These are phyloP conservation scores for Saururus chinensis DNA, from an alignment of 164 flowering plant genomes.

Conservation along the genomic window DNA sequence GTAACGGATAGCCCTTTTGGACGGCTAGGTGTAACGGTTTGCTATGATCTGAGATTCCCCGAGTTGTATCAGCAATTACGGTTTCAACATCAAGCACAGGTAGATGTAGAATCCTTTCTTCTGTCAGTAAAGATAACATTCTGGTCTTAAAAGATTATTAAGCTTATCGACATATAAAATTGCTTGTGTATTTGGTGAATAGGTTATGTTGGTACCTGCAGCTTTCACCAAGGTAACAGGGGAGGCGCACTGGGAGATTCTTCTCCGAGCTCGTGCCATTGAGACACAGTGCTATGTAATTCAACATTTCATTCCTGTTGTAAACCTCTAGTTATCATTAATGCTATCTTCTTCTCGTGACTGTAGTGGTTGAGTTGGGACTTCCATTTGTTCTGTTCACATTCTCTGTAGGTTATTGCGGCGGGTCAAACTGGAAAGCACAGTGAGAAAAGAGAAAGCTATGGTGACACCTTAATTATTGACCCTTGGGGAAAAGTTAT, in stretches of 20 bases:
- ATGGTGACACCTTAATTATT: constrained; percentile 74
- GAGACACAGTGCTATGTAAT: constrained; percentile 95
- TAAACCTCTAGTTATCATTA: no score
- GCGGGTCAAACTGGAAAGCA: constrained; percentile 85
- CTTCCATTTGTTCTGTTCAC: no score
- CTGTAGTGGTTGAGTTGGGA: background rate
- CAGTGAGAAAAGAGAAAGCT: constrained; percentile 82
- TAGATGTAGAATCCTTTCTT: constrained; percentile 6
- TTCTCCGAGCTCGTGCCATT: constrained; percentile 91
- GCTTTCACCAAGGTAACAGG: constrained; percentile 90
- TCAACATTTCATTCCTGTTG: background rate
- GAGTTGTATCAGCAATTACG: constrained; percentile 76
- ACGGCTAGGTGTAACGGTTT: constrained; percentile 78
- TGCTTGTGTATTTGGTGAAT: constrained; percentile 5
- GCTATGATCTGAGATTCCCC: constrained; percentile 96
- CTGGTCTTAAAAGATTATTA: background rate
- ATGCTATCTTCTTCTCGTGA: no score
- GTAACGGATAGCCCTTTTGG: background rate
- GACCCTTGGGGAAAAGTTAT: constrained; percentile 93
- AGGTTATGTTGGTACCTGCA: constrained; percentile 82
- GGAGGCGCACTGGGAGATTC: constrained; percentile 94
- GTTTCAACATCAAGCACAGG: constrained; percentile 77
- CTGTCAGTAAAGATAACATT: background rate
- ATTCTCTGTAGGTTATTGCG: constrained; percentile 50
- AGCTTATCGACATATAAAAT: background rate